Conservation (phyloP, 129 eudicot genomes). For the Flaveria brownii region DNA sequence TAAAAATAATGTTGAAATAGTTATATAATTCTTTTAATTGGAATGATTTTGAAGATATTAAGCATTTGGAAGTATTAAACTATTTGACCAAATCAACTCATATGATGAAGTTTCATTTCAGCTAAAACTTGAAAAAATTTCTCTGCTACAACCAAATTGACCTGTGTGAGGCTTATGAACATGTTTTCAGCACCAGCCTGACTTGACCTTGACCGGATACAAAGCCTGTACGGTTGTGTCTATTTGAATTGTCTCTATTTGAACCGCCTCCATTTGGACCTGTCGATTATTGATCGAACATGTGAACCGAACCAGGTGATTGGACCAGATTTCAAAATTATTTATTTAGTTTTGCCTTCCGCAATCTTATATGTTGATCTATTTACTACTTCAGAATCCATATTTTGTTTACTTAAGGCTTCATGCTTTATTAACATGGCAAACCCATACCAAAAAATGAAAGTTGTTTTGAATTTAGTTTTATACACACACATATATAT, state of each 20-base stretch:
- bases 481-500: too few species aligned
- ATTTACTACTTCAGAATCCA: background rate
- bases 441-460: too few species aligned
- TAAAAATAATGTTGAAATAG: background rate
- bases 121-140: background rate
- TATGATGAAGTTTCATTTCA: background rate
- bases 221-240: too few species aligned
- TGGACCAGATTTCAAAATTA: too few species aligned
- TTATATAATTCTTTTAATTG: background rate
- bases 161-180: background rate
- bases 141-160: background rate
- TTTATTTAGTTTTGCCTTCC: background rate
- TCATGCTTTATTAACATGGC: too few species aligned
- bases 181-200: too few species aligned
- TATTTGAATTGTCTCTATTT: too few species aligned
- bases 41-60: background rate
- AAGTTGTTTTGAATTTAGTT: too few species aligned
- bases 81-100: background rate
- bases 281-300: background rate
- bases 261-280: background rate
- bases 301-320: background rate
- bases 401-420: background rate
- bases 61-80: background rate
- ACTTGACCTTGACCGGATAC: too few species aligned
- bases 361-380: background rate